These are phyloP conservation scores for Lonicera japonica DNA, from an alignment of 129 eudicot species.

Conservation along the genomic window DNA sequence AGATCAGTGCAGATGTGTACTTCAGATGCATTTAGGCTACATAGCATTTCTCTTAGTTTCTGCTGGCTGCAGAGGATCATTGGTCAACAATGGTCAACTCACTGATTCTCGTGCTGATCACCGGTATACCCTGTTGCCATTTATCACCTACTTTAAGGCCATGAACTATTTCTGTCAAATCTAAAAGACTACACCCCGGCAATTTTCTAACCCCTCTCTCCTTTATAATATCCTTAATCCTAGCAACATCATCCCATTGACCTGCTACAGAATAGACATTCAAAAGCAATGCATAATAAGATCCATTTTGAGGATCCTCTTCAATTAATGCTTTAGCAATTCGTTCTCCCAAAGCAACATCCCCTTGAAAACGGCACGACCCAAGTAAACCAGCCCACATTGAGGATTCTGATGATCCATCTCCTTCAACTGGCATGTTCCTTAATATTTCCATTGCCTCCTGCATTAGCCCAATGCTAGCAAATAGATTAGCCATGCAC, in stretches of 20 bases:
- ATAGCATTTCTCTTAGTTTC: neutral
- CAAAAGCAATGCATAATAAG: slow-evolving; percentile 45
- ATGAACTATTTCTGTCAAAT: slow-evolving; percentile 63
- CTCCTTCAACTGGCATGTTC: slow-evolving; percentile 37
- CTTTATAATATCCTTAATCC: slow-evolving; percentile 54
- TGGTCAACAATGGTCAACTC: neutral
- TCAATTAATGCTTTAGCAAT: slow-evolving; percentile 63
- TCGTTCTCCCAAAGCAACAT: slow-evolving; percentile 47
- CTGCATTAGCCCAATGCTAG: slow-evolving; percentile 47
- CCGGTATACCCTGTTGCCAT: slow-evolving; percentile 16
- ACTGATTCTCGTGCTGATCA: neutral
- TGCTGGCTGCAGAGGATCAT: neutral
- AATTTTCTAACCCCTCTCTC: slow-evolving; percentile 37
- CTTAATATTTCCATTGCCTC: slow-evolving; percentile 51
- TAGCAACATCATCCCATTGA: slow-evolving; percentile 70
- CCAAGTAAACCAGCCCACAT: slow-evolving; percentile 61
- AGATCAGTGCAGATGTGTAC: no score
- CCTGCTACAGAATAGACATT: slow-evolving; percentile 72
- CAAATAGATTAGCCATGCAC: slow-evolving; percentile 91
- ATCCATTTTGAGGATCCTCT: slow-evolving; percentile 47
- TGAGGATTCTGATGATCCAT: slow-evolving; percentile 40
- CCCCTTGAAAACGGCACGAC: slow-evolving; percentile 58
- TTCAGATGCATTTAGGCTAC: no score
- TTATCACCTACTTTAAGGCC: slow-evolving; percentile 31
- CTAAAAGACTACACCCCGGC: slow-evolving; percentile 59